These are phyloP conservation scores for Macrolepiota albuminosa DNA, from an alignment of 768 basidiomycete species.

Conservation along the genomic window DNA sequence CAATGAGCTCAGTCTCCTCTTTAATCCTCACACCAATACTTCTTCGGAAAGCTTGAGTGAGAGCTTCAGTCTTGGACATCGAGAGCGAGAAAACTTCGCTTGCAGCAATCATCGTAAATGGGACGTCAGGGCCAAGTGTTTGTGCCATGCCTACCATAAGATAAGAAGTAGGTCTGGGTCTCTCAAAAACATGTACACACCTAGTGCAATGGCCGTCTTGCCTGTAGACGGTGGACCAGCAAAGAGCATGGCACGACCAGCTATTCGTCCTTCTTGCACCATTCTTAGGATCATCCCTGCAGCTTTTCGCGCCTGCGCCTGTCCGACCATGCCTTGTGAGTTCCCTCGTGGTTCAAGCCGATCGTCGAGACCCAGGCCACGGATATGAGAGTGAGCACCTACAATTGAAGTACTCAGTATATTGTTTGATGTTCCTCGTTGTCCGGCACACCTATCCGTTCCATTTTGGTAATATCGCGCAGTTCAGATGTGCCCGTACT, in stretches of 20 bases:
- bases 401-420: slow-evolving; percentile 12
- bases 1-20: slow-evolving; percentile 96
- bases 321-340: slow-evolving; percentile 96
- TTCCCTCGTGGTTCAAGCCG: slow-evolving; percentile 84
- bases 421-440: neutral
- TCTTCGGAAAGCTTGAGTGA: slow-evolving; percentile 93
- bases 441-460: slow-evolving; percentile 68
- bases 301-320: slow-evolving; percentile 92
- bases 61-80: slow-evolving; percentile 97
- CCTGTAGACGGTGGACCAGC: slow-evolving; percentile 97
- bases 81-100: slow-evolving; percentile 98
- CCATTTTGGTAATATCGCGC: slow-evolving; percentile 88
- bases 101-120: slow-evolving; percentile 96
- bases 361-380: slow-evolving; percentile 90
- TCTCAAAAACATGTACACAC: slow-evolving; percentile 34
- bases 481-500: slow-evolving; percentile 74
- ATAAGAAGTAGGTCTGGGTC: neutral
- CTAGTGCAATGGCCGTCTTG: slow-evolving; percentile 97
- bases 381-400: slow-evolving; percentile 95
- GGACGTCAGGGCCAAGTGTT: slow-evolving; percentile 88
- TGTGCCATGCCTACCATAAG: slow-evolving; percentile 82
- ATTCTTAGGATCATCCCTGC: slow-evolving; percentile 97
- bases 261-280: slow-evolving; percentile 95
- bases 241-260: slow-evolving; percentile 94
- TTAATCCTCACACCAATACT: slow-evolving; percentile 97